These are phyloP conservation scores for Boletales sp. DNA, from an alignment of 768 basidiomycete genomes.

Conservation along the genomic window DNA sequence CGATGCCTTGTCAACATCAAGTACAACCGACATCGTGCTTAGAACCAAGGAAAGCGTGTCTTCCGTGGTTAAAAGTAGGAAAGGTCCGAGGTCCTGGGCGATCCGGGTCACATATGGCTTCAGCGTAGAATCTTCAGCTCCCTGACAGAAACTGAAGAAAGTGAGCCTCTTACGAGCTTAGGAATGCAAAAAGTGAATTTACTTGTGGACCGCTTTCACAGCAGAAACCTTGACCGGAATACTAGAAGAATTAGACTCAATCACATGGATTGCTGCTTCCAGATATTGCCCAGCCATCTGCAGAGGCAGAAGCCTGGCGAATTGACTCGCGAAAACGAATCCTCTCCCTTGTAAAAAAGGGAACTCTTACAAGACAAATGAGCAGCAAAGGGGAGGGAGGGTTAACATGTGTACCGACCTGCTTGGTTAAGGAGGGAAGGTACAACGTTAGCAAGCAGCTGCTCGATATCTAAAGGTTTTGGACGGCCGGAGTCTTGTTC, in stretches of 20 bases:
- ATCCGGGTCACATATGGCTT: slow-evolving; percentile 68
- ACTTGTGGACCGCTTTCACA: slow-evolving; percentile 93
- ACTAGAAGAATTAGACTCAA: slow-evolving; percentile 67
- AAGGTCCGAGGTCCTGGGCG: slow-evolving; percentile 77
- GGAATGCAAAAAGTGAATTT: slow-evolving; percentile 21
- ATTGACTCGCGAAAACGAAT: slow-evolving; percentile 93
- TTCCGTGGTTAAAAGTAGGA: slow-evolving; percentile 75
- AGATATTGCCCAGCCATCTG: slow-evolving; percentile 82
- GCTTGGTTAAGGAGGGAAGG: slow-evolving; percentile 69
- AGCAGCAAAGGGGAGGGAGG: background rate
- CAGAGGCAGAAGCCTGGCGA: slow-evolving; percentile 65
- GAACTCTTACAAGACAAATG: slow-evolving; percentile 46
- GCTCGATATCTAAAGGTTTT: slow-evolving; percentile 74
- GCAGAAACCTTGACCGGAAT: slow-evolving; percentile 94
- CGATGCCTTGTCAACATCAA: slow-evolving; percentile 66
- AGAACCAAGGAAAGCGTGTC: slow-evolving; percentile 87
- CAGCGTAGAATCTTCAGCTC: slow-evolving; percentile 53
- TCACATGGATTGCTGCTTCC: slow-evolving; percentile 79
- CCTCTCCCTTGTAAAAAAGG: slow-evolving; percentile 95
- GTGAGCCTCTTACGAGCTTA: background rate
- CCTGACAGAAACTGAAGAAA: slow-evolving; percentile 62
- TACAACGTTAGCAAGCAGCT: slow-evolving; percentile 72
- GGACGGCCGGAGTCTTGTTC: slow-evolving; percentile 60
- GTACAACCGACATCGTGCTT: slow-evolving; percentile 77
- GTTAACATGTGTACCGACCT: slow-evolving; percentile 44